Percentiles rank a stretch among this genome's conserved stretches.
Evolutionary conservation across 768 basidiomycete species (phyloP).

Genomic region (Tulasnella sp.): DNA sequence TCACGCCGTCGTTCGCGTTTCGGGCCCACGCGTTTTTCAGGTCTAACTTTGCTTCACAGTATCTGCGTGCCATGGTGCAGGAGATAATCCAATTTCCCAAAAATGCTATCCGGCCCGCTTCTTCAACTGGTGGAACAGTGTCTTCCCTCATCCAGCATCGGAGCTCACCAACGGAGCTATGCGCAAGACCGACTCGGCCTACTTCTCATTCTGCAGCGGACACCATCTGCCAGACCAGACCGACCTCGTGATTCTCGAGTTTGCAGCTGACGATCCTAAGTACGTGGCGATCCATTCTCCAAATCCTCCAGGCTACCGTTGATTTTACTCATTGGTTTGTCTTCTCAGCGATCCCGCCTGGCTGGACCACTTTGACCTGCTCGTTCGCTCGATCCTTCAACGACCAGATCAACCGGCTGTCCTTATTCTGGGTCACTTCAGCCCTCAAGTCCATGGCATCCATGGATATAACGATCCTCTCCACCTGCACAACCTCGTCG

Average conservation of each 20-base stretch:
- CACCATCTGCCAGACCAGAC: constrained; percentile 92
- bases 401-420: constrained; percentile 89
- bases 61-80: constrained; percentile 88
- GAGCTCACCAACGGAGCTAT: constrained; percentile 97
- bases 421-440: constrained; percentile 91
- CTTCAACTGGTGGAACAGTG: constrained; percentile 94
- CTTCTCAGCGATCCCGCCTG: constrained; percentile 52
- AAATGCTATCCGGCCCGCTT: constrained; percentile 89
- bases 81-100: constrained; percentile 78
- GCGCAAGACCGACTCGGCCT: constrained; percentile 82
- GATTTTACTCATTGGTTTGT: not conserved
- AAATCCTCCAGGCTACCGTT: not conserved
- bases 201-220: constrained; percentile 88
- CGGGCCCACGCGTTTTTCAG: not conserved
- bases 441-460: constrained; percentile 68
- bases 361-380: constrained; percentile 82
- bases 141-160: constrained; percentile 97
- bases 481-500: constrained; percentile 79
- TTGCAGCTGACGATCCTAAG: constrained; percentile 85
- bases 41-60: constrained; percentile 41
- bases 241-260: constrained; percentile 91
- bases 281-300: constrained; percentile 35
- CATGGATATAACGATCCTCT: constrained; percentile 88
- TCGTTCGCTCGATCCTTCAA: constrained; percentile 84
- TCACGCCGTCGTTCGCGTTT: not conserved